Evolutionary conservation across 441 rosid genomes (phyloP).

Genomic region (Erodium chrysanthum): DNA sequence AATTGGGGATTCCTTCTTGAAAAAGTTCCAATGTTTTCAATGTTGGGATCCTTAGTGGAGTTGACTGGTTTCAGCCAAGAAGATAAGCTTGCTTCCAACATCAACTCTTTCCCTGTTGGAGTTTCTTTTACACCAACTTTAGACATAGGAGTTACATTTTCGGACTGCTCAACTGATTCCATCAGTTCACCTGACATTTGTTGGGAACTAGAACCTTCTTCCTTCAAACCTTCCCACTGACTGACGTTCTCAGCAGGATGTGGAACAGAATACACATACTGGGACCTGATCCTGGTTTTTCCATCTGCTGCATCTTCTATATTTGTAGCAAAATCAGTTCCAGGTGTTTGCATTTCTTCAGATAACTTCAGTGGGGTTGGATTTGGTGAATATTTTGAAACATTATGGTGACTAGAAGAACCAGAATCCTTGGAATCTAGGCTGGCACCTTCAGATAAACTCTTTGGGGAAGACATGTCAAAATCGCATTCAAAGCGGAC

Average conservation of each 20-base stretch:
- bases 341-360: slow-evolving; percentile 96
- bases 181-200: no score
- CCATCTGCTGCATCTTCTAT: slow-evolving; percentile 33
- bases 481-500: slow-evolving; percentile 63
- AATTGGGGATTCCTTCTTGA: slow-evolving; percentile 23
- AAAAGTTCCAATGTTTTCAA: slow-evolving; percentile 17
- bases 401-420: no score
- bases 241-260: slow-evolving; percentile 36
- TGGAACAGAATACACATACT: slow-evolving; percentile 52
- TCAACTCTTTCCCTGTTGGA: slow-evolving; percentile 18
- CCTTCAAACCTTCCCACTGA: neutral
- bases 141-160: slow-evolving; percentile 25
- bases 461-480: slow-evolving; percentile 36
- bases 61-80: slow-evolving; percentile 33
- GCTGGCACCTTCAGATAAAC: slow-evolving; percentile 25
- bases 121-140: no score
- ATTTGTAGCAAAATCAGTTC: slow-evolving; percentile 65
- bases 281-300: slow-evolving; percentile 54
- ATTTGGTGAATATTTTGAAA: slow-evolving; percentile 35
- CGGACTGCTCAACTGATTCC: slow-evolving; percentile 30
- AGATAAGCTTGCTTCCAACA: slow-evolving; percentile 42
- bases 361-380: slow-evolving; percentile 77
- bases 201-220: slow-evolving; percentile 13
- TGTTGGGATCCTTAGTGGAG: slow-evolving; percentile 19
- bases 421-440: no score